Conservation (phyloP, 306 rosid genomes). For the Trifolium pratense region DNA sequence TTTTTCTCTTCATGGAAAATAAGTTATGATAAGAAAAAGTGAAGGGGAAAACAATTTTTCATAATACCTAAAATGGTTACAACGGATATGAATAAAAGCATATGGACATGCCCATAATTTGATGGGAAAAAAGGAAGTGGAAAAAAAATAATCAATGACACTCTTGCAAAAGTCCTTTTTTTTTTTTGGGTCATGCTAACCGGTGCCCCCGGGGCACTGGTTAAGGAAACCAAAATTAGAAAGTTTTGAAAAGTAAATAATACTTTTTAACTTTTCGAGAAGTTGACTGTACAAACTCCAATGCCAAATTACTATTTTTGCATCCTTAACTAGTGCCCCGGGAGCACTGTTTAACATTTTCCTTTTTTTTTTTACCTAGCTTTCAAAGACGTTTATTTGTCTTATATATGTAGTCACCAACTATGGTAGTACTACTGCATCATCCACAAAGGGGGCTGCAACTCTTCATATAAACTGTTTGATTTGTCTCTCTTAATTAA, state of each 20-base stretch:
- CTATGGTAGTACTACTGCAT: conserved; percentile 28
- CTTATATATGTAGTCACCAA: conserved; percentile 33
- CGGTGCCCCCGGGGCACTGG: too few relatives aligned
- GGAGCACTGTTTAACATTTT: too few relatives aligned
- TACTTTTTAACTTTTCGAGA: too few relatives aligned
- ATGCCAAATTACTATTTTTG: too few relatives aligned
- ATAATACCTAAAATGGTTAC: background rate
- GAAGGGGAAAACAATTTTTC: background rate
- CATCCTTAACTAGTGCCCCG: too few relatives aligned
- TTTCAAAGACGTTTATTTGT: conserved; percentile 43
- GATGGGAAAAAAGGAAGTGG: conserved; percentile 34
- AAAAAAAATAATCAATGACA: conserved; percentile 28
- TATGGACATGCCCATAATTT: conserved; percentile 42
- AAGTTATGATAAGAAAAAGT: background rate
- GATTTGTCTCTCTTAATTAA: background rate
- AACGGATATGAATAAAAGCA: conserved; percentile 33
- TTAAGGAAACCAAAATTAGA: too few relatives aligned
- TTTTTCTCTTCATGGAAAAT: conserved; percentile 11
- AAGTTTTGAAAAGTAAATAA: too few relatives aligned
- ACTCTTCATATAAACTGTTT: conserved; percentile 30
- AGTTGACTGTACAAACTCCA: too few relatives aligned
- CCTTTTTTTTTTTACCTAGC: conserved; percentile 37
- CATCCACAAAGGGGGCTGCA: conserved; percentile 38
- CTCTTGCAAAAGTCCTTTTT: background rate
- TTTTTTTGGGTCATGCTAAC: too few relatives aligned